Conservation (phyloP, 164 flowering plant genomes). For the Stephania japonica region DNA sequence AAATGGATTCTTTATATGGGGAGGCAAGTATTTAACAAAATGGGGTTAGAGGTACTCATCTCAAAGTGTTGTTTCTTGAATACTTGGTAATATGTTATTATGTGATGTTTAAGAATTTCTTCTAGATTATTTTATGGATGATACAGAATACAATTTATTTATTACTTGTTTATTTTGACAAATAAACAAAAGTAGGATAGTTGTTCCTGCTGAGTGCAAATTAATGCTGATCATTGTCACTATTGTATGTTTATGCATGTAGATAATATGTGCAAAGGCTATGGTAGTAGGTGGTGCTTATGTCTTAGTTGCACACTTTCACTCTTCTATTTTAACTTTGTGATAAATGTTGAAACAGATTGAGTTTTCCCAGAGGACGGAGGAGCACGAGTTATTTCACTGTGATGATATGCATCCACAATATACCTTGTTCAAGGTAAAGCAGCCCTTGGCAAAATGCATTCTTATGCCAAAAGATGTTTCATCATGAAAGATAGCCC, state of each 20-base stretch:
- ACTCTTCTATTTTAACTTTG: not conserved
- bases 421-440: constrained; percentile 55
- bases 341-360: constrained; percentile 38
- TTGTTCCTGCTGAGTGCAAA: too few species aligned
- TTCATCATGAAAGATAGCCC: not conserved
- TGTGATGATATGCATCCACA: constrained; percentile 68
- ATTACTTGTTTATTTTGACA: too few species aligned
- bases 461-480: not conserved
- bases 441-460: constrained; percentile 5
- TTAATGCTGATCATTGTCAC: not conserved
- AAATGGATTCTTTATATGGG: too few species aligned
- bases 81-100: too few species aligned
- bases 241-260: not conserved
- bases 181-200: too few species aligned
- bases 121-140: too few species aligned
- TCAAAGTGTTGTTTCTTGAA: too few species aligned
- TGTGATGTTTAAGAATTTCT: too few species aligned
- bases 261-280: not conserved
- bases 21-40: too few species aligned
- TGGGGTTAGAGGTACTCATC: too few species aligned
- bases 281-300: not conserved
- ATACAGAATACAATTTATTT: too few species aligned
- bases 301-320: not conserved
- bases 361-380: constrained; percentile 56
- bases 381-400: constrained; percentile 53